Evolutionary conservation across 2,329 filamentous ascomycete species (phyloP), one percentile per base, ranked within the genome.

Genomic region (Cladophialophora immunda): DNA sequence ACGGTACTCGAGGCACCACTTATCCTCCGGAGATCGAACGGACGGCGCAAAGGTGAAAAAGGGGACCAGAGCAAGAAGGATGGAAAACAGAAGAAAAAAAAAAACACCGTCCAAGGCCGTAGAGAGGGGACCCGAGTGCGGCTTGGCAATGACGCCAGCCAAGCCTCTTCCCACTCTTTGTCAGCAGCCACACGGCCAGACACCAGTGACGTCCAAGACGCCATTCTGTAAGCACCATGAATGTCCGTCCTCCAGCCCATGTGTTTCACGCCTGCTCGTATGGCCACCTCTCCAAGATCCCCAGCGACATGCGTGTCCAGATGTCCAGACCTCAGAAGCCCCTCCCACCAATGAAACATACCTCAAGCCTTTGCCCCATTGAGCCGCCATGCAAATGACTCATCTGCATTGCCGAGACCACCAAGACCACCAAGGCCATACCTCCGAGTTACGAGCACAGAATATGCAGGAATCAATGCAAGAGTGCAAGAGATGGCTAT

Each of bases 71-170:
- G n/a, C n/a, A 29, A 13, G 41, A 36, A 36, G 38, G 15, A 47
- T 38, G 32, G 19, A 17, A 25, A 29, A n/a, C 8, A 6, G 36
- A 60, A 60, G 9, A 50, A 32, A 19, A 25, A 22, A 25, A 45
- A 17, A n/a, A 13, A 41, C n/a, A 15, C 56, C 34, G n/a, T 52
- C 8, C 15, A 34, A 52, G 22, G 2, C 58, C 38, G 41, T 36
- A n/a, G n/a, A n/a, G n/a, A n/a, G n/a, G n/a, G n/a, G n/a, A n/a
- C n/a, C n/a, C n/a, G n/a, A n/a, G n/a, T n/a, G n/a, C n/a, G n/a
- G n/a, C n/a, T 11, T 11, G 17, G 17, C 38, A 8, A 62, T 62
- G 59, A 62, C 59, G 50, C 38, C 59, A 53, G 59, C 59, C 59
- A 34, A 62, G 59, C 22, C 30, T 19, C 15, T 7, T 5, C 32